Conservation (phyloP, 192 early-diverging fungal genomes). For the Coemansia nantahalensis region DNA sequence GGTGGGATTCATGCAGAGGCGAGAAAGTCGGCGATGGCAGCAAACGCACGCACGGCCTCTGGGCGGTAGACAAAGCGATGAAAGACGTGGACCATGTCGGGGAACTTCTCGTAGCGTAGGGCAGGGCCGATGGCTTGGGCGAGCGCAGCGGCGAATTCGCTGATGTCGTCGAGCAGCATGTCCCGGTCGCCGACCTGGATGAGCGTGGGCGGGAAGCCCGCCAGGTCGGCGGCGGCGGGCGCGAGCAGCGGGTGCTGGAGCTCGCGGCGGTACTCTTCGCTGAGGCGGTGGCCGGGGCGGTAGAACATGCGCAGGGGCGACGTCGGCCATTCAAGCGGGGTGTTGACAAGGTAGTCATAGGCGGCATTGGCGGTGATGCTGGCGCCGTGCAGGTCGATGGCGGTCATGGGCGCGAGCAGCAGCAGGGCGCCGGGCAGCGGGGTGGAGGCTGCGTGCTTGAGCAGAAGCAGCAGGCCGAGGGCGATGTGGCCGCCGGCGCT, state of each 20-base stretch:
- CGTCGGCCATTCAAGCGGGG: constrained; percentile 16
- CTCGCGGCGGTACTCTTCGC: constrained; percentile 11
- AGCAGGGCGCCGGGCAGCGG: constrained; percentile 1
- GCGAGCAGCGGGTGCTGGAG: constrained; percentile 16
- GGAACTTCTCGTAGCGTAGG: constrained; percentile 31
- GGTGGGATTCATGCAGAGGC: background rate
- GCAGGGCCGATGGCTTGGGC: no score
- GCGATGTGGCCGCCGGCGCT: constrained; percentile 37
- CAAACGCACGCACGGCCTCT: constrained; percentile 18
- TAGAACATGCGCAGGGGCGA: constrained; percentile 23
- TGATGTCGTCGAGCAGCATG: constrained; percentile 18
- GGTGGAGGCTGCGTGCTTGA: background rate
- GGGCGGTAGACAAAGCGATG: constrained; percentile 20
- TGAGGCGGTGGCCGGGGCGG: constrained; percentile 18
- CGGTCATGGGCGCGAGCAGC: constrained; percentile 15
- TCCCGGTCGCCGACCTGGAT: constrained; percentile 17
- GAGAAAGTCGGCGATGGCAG: constrained; percentile 10
- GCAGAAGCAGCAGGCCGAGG: constrained; percentile 11
- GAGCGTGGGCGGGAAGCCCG: constrained; percentile 33
- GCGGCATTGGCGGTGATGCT: constrained; percentile 6
- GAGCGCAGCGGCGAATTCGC: constrained; percentile 10
- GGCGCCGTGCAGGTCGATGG: background rate
- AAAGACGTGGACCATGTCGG: constrained; percentile 43
- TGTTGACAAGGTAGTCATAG: constrained; percentile 18
- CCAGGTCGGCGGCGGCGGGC: constrained; percentile 11